Base-by-base conservation (phyloP, 2,329 filamentous ascomycete genomes). In the Paracamarosporium sp. region DNA sequence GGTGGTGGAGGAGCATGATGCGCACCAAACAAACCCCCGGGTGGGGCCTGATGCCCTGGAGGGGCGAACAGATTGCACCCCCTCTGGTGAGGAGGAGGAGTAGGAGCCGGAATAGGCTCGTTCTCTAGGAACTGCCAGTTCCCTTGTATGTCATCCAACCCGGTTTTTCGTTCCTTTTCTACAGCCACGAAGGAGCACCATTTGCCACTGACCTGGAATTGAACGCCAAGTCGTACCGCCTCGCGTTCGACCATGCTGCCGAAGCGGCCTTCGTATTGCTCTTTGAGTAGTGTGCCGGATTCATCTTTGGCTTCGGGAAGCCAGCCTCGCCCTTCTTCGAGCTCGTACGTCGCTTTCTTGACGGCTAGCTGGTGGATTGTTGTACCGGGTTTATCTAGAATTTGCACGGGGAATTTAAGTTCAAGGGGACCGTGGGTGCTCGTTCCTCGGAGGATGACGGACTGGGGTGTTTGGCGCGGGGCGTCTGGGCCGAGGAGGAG, bases 141-240 rank as follows among this genome's bases (percentile, higher is more conserved):
- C 30, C 62, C 38, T 9, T 50, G 53, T 55, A 59, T 55, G 13
- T 66, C 35, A 27, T 59, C 40, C 9, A 57, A 38, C 2, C 22
- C 41, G 1, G 55, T 30, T 8, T 56, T 50, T n/a, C 28, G 52
- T 3, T 65, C 59, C 8, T 80, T 77, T 59, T 88, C 81, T 1
- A 90, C 80, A 2, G 90, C 90, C 3, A 92, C 86, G 61, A 92
- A 93, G 0, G 88, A 90, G 66, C 86, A 90, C 84, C 86, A 90
- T 68, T 88, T 90, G 1, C 88, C 85, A 2, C 82, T 85, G 8
- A 92, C 84, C 65, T 91, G 88, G 66, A 86, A 91, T 55, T 82
- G 79, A 12, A 88, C 81, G 0, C 90, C 89, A 0, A 92, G 78
- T 0, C 85, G 79, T 1, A 92, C 87, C 8, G 84, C 88, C 68